Base-by-base conservation (phyloP, 2,329 filamentous ascomycete genomes). In the Chaetothyriales sp. region DNA sequence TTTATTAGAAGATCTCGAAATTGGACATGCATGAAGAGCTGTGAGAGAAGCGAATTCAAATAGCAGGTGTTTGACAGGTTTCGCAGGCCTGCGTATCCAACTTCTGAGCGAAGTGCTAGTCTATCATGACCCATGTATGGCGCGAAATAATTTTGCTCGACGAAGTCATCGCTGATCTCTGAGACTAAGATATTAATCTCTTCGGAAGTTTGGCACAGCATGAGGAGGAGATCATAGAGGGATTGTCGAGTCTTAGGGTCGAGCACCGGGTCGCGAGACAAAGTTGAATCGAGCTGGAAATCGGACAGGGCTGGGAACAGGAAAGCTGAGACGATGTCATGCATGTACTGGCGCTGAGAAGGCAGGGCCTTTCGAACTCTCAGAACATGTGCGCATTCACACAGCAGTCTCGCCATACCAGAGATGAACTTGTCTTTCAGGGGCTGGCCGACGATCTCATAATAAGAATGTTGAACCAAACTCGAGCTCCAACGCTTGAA, bases 31-130 rank as follows among this genome's bases (percentile, higher is more conserved):
- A 95, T 97, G 72, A 90, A 98, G 0, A 98, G 78, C 64, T 98
- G 92, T 0, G 89, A 90, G 55, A 97, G 77, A 0, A 98, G 73
- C 0, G 92, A 97, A 65, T 98, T 98, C 64, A 97, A 77, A 65
- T 98, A 98, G 68, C 92, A 98, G 0, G 94, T 97, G 64, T 95
- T 95, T 8, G 88, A 92, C 15, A 95, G 76, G 62, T 98, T 98
- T 52, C 78, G 78, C n/a, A 98, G 69, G 1, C 92, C 92, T n/a
- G 85, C 81, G 64, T 94, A 94, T 18, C 88, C 89, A 56, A 85
- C 85, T 1, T 78, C 69, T 1, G 86, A 81, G 56, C 88, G 81
- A n/a, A 94, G 56, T 49, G 51, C 52, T 46, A 59, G 58, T 18
- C 59, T 52, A 13, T 61, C 58, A 25, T 59, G 54, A 10, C 45